Evolutionary conservation across 805 yeast genomes (phyloP), one percentile per base, ranked within the genome.

Genomic region (Priceomyces carsonii): DNA sequence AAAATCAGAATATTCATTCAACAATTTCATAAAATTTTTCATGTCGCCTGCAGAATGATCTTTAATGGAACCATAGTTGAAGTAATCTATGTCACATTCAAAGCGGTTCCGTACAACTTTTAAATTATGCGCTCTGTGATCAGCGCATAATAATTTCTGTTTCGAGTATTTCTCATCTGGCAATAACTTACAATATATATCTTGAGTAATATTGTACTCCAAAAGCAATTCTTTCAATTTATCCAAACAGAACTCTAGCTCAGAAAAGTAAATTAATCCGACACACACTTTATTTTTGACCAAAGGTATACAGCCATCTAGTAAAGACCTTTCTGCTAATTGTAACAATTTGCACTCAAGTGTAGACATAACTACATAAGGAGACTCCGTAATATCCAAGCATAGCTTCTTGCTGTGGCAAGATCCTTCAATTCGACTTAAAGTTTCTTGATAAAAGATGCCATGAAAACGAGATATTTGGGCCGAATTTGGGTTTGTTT

Each of bases 281-380:
- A 71, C 66, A 45, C 54, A 63, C 24, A 35, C 50, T 40, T 41
- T 34, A 26, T 56, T 51, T 29, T 61, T 59, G n/a, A 73, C 48
- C 5, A 77, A 52, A 1, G 81, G 75, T 15, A 77, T 48, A 43
- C 78, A 73, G 0, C 80, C 81, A 51, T 77, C 82, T 15, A 73
- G 48, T 31, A 74, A 58, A 3, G 70, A 67, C 10, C 60, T 57
- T 13, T 50, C 45, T 25, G 72, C 77, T n/a, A 74, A 53, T 6
- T 53, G 35, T 2, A 41, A 32, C 21, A 76, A 47, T 40, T 67
- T 67, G 2, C 47, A 26, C 32, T 69, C 53, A 16, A 77, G 48
- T 6, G 42, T 42, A 1, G 56, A 29, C 7, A 57, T 47, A 1
- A 71, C 39, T 5, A 68, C 60, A 38, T 53, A 62, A 3, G 63